Percentiles rank a stretch among this genome's conserved stretches.
Conservation (phyloP, 2,329 filamentous ascomycete species). For the Pseudofabraea citricarpa region DNA sequence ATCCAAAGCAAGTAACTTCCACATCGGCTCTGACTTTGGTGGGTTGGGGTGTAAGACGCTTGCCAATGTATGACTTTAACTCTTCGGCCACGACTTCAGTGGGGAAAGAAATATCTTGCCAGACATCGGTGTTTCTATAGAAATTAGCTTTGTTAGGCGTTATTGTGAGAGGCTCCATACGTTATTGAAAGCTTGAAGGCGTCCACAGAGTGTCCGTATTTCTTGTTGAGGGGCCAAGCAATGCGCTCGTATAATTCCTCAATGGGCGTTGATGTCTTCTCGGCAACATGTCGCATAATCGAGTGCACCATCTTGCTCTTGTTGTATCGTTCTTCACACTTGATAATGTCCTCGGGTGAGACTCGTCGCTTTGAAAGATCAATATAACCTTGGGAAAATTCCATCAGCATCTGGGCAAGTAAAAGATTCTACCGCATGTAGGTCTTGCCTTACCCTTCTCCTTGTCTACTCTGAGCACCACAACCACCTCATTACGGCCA, state of each 20-base stretch:
- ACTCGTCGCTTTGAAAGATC: conserved; percentile 98
- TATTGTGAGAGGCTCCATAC: conserved; percentile 41
- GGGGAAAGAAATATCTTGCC: conserved; percentile 88
- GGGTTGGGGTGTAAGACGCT: conserved; percentile 95
- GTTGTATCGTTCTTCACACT: conserved; percentile 99
- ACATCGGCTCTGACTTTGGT: conserved; percentile 98
- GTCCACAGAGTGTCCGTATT: conserved; percentile 93
- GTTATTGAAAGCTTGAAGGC: conserved; percentile 99
- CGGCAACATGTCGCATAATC: conserved; percentile 97
- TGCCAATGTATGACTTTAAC: conserved; percentile 91
- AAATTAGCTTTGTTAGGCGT: conserved; percentile 11
- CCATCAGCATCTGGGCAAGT: conserved; percentile 6
- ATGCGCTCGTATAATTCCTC: conserved; percentile 92
- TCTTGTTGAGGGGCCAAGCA: conserved; percentile 95
- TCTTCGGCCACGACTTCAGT: conserved; percentile 82
- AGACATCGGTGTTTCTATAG: conserved; percentile 85
- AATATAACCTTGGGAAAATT: conserved; percentile 66
- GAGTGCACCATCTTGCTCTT: conserved; percentile 99
- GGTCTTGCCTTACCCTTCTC: conserved; percentile 72
- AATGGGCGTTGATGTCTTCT: conserved; percentile 94
- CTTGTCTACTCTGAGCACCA: conserved; percentile 97
- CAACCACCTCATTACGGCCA: conserved; percentile 96
- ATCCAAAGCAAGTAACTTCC: conserved; percentile 91
- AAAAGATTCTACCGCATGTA: conserved; percentile 5
- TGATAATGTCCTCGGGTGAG: conserved; percentile 93